phyloP scores from a whole-genome alignment of 2,329 filamentous ascomycete genomes.

The Mariannaea sp. region DNA sequence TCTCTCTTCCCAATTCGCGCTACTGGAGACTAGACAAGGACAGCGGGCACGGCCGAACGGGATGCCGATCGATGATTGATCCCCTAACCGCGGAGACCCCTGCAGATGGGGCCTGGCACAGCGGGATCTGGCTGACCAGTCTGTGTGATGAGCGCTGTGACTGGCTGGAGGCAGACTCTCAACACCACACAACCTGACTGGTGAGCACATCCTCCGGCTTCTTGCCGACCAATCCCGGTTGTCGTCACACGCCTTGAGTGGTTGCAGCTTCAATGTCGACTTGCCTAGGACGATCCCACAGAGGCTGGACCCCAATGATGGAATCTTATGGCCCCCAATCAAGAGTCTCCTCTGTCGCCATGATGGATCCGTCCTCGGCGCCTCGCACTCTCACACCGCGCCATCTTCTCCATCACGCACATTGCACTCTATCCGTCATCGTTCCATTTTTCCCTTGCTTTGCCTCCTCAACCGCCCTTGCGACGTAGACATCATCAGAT shows the following conservation, averaged over 20 bases:
- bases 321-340: not conserved
- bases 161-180: conserved; percentile 21
- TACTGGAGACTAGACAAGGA: conserved; percentile 11
- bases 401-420: not conserved
- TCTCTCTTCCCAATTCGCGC: not conserved
- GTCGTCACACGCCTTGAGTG: not conserved
- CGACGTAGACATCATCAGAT: conserved; percentile 6
- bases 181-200: not conserved
- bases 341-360: not conserved
- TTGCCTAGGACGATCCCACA: not conserved
- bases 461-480: conserved; percentile 12
- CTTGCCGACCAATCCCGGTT: not conserved
- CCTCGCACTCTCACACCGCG: not conserved
- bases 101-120: conserved; percentile 21
- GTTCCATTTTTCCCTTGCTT: conserved; percentile 1
- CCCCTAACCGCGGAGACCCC: conserved; percentile 25
- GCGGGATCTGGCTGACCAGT: not conserved
- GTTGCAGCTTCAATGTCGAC: not conserved
- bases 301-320: too few relatives aligned
- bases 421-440: not conserved
- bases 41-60: not conserved
- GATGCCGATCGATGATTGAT: conserved; percentile 17
- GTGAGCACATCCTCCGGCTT: not conserved
- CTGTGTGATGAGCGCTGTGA: conserved; percentile 17
- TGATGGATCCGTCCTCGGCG: not conserved